A percentile compares a stretch with the other conserved stretches of the same genome.
Evolutionary conservation across 768 basidiomycete species (phyloP).

Genomic region (Sporobolomyces pararoseus): DNA sequence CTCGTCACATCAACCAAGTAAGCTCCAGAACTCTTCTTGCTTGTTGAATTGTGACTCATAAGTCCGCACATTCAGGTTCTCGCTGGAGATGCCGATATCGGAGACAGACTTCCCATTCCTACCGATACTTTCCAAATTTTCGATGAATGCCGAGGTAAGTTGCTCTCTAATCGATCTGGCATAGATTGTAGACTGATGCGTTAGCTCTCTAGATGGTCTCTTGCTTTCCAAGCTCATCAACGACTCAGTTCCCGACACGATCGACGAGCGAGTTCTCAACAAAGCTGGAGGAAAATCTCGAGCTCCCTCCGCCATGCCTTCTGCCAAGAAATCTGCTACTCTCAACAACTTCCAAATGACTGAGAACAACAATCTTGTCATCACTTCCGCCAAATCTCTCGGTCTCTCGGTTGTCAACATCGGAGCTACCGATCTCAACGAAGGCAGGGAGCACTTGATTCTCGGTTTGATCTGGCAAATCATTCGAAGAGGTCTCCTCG

Average conservation of each 20-base stretch:
- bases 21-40: slow-evolving; percentile 44
- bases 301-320: slow-evolving; percentile 40
- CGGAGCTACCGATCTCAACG: slow-evolving; percentile 83
- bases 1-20: slow-evolving; percentile 86
- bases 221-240: slow-evolving; percentile 98
- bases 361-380: slow-evolving; percentile 99
- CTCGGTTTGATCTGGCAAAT: slow-evolving; percentile 98
- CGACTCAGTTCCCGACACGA: slow-evolving; percentile 98
- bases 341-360: slow-evolving; percentile 99
- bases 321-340: slow-evolving; percentile 33
- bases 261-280: slow-evolving; percentile 96
- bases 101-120: slow-evolving; percentile 78
- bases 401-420: slow-evolving; percentile 99
- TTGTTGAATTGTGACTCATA: background rate
- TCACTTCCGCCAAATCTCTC: slow-evolving; percentile 94
- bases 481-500: slow-evolving; percentile 85
- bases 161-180: too few species aligned
- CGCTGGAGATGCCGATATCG: slow-evolving; percentile 82
- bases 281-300: slow-evolving; percentile 65
- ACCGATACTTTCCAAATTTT: slow-evolving; percentile 98
- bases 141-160: slow-evolving; percentile 72
- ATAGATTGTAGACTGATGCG: too few species aligned
- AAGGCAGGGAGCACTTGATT: slow-evolving; percentile 92
- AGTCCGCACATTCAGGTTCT: slow-evolving; percentile 61
- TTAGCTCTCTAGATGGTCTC: slow-evolving; percentile 64